Evolutionary conservation across 495 filamentous ascomycete genomes (phyloP).

Genomic region (Peziza echinospora): DNA sequence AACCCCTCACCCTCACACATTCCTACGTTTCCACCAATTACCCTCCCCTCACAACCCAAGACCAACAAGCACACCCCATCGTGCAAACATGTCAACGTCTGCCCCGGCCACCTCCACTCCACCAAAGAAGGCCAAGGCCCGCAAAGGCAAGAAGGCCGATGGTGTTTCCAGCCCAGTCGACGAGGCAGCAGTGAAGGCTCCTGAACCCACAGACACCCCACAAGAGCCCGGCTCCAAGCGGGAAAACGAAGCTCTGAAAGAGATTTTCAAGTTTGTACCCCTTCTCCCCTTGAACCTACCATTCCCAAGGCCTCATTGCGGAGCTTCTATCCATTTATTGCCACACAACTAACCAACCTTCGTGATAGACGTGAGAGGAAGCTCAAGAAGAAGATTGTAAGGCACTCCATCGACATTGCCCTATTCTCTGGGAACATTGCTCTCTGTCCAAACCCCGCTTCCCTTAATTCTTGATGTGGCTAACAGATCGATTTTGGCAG

Average conservation of each 20-base stretch:
- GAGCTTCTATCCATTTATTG: too few species aligned
- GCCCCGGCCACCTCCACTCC: background rate
- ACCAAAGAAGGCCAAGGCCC: background rate
- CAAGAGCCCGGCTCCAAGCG: slow-evolving; percentile 1
- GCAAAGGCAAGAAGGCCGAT: background rate
- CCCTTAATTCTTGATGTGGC: too few species aligned
- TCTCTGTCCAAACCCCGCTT: background rate
- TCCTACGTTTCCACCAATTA: background rate
- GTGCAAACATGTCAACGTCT: background rate
- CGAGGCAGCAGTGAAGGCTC: background rate
- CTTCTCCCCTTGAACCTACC: too few species aligned
- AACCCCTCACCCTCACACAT: background rate
- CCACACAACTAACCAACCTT: background rate
- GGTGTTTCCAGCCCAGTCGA: background rate
- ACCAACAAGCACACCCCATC: too few species aligned
- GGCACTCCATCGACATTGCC: too few species aligned
- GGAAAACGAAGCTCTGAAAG: slow-evolving; percentile 17
- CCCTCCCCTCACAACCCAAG: background rate
- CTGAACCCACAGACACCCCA: background rate
- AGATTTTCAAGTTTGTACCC: slow-evolving; percentile 17
- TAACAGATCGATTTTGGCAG: slow-evolving; percentile 2
- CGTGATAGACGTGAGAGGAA: slow-evolving; percentile 13
- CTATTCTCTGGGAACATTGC: too few species aligned
- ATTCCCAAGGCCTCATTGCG: slow-evolving; percentile 1
- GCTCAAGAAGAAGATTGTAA: slow-evolving; percentile 17